These are phyloP conservation scores for Lachnellula arida DNA, from an alignment of 2,329 filamentous ascomycete species.

Conservation along the genomic window DNA sequence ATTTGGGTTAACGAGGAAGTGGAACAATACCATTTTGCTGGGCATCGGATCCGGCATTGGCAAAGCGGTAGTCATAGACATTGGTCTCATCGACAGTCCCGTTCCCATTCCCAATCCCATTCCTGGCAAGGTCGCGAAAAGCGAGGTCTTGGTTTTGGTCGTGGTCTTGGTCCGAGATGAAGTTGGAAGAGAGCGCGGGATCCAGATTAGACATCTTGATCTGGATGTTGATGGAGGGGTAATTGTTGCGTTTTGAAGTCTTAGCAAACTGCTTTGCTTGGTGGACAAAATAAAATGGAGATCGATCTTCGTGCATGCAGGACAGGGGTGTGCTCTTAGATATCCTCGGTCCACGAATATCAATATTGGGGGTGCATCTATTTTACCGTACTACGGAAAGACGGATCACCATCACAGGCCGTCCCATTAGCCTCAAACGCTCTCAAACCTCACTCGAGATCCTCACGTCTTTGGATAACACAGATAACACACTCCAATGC, in stretches of 20 bases:
- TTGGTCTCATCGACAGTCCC: background rate
- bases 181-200: background rate
- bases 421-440: background rate
- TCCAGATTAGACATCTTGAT: background rate
- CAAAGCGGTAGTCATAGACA: conserved; percentile 1
- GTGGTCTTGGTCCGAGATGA: no score
- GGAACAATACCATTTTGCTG: conserved; percentile 13
- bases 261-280: background rate
- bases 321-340: no score
- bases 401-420: no score
- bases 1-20: background rate
- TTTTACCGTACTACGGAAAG: no score
- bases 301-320: no score
- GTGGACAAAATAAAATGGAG: background rate
- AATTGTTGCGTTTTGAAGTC: background rate
- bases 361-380: no score
- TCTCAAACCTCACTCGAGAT: background rate
- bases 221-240: background rate
- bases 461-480: background rate
- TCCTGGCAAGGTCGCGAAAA: background rate
- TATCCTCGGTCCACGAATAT: no score
- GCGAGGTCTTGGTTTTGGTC: no score
- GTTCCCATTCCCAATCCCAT: background rate
- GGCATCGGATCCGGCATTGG: conserved; percentile 1
- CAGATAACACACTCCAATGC: background rate